Evolutionary conservation across 176 grass and related monocot genomes (phyloP).

Genomic region (barley (Hordeum vulgare)): MorexV3_pseudomolecules_assembly NC_058522.1:419592793-419593292

Average conservation of each 20-base stretch:
- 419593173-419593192: constrained; percentile 54
- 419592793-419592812: constrained; percentile 60
- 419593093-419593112: constrained; percentile 58
- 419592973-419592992: constrained; percentile 73
- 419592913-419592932: constrained; percentile 55
- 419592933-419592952: constrained; percentile 89
- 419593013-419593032: constrained; percentile 83
- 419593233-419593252: constrained; percentile 72
- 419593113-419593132: constrained; percentile 44
- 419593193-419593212: constrained; percentile 79
- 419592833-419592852: constrained; percentile 91
- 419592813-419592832: constrained; percentile 66
- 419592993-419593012: constrained; percentile 75
- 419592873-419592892: constrained; percentile 90
- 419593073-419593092: constrained; percentile 70
- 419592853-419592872: constrained; percentile 67
- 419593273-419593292: constrained; percentile 85
- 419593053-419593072: constrained; percentile 54
- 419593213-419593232: constrained; percentile 91
- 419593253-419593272: constrained; percentile 75
- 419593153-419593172: constrained; percentile 54
- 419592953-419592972: constrained; percentile 75
- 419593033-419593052: constrained; percentile 71
- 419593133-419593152: constrained; percentile 39
- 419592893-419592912: constrained; percentile 44